These are phyloP conservation scores for Sugiyamaella xylanicola DNA, from an alignment of 1,139 yeast species.

Conservation along the genomic window DNA sequence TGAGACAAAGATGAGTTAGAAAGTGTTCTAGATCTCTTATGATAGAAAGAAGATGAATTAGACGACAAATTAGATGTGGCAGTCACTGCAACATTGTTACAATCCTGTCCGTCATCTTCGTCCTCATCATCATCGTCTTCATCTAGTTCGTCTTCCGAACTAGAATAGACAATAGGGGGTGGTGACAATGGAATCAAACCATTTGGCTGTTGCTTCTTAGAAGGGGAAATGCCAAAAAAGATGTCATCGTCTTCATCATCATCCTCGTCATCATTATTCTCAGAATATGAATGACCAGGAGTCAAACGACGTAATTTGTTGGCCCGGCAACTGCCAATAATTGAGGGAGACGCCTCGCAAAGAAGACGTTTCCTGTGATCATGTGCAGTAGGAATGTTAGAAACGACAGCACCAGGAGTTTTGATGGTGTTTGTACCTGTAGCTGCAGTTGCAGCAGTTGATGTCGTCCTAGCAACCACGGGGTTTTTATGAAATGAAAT, in stretches of 20 bases:
- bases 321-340: constrained; percentile 8
- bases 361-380: constrained; percentile 11
- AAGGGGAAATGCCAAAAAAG: constrained; percentile 22
- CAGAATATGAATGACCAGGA: constrained; percentile 22
- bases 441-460: background rate
- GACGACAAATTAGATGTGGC: background rate
- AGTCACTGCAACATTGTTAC: background rate
- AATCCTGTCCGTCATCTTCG: too few species aligned
- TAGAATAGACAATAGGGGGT: constrained; percentile 20
- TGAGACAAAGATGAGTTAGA: constrained; percentile 11
- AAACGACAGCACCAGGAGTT: background rate
- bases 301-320: constrained; percentile 21
- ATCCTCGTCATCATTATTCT: constrained; percentile 26
- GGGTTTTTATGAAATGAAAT: constrained; percentile 14
- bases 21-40: constrained; percentile 15
- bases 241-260: constrained; percentile 29
- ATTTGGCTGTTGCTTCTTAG: constrained; percentile 2
- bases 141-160: constrained; percentile 22
- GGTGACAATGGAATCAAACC: constrained; percentile 21
- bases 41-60: background rate
- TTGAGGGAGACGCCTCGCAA: constrained; percentile 6
- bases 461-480: constrained; percentile 18
- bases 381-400: background rate
- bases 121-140: constrained; percentile 17
- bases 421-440: background rate